Base-by-base conservation (phyloP, 768 basidiomycete genomes). In the Leccinum longicurvipes region DNA sequence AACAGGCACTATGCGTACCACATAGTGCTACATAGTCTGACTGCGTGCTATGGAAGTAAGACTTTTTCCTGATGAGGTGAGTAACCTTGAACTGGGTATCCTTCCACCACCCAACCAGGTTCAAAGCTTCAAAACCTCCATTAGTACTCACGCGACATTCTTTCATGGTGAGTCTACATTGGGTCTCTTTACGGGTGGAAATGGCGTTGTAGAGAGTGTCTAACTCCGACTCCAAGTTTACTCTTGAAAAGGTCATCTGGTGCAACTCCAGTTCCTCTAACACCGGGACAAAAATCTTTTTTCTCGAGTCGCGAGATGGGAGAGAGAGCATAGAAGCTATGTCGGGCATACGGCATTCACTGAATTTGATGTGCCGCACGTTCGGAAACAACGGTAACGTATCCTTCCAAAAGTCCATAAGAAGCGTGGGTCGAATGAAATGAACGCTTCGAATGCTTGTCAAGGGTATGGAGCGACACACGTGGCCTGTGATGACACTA, bases 341-440 rank as follows among this genome's bases (percentile, higher is more conserved):
- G 10, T 25, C 3, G 8, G 52, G 47, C 42, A 55, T 36, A 25
- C 1, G 1, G 25, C 47, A 44, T 2, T 24, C 1, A 6, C 19
- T 36, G 17, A 63, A 2, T 44, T 42, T 34, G 39, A 62, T 46
- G 50, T 36, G 23, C n/a, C 42, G 49, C 10, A 60, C 19, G 25
- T 25, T 48, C 8, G 6, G 49, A 11, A 58, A 45, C 14, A 15
- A 17, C 9, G 32, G 32, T 7, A 64, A 23, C 1, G 27, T 46
- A 5, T 23, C n/a, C 15, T 17, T 53, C 62, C 57, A 64, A 23
- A 61, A 51, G 15, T 12, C 6, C 3, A 14, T 11, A 0, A 34
- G n/a, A 25, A 28, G 3, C 3, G 27, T 9, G 1, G 39, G 23
- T 12, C 10, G 2, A 3, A 27, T 0, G 27, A 44, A 9, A 5